Evolutionary conservation across 306 rosid species (phyloP).

Genomic region (Medicago truncatula): DNA sequence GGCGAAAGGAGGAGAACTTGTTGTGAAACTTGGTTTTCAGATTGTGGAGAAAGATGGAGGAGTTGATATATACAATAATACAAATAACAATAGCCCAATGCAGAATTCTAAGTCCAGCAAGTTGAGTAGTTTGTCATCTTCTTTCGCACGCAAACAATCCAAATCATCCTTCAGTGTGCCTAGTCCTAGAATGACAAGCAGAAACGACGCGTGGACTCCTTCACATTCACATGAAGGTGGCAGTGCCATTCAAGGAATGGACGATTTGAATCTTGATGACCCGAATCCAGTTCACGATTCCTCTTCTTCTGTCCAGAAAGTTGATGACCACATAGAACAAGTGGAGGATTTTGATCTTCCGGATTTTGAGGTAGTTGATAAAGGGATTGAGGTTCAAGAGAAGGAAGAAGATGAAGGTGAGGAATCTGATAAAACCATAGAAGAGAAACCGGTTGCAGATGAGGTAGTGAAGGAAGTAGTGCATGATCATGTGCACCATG

Average conservation of each 20-base stretch:
- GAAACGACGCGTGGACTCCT: conserved; percentile 74
- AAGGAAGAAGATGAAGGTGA: conserved; percentile 50
- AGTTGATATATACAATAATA: conserved; percentile 64
- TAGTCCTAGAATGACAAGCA: conserved; percentile 77
- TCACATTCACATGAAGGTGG: conserved; percentile 48
- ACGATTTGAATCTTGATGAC: conserved; percentile 89
- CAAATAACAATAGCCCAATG: conserved; percentile 50
- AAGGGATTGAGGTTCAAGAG: conserved; percentile 84
- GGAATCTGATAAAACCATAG: conserved; percentile 58
- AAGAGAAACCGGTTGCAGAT: conserved; percentile 56
- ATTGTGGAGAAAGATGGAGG: conserved; percentile 97
- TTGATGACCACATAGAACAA: conserved; percentile 55
- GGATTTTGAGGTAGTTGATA: conserved; percentile 87
- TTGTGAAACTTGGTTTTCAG: conserved; percentile 90
- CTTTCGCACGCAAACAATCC: conserved; percentile 80
- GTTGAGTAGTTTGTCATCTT: conserved; percentile 47
- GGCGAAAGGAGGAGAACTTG: conserved; percentile 89
- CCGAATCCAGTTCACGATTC: conserved; percentile 67
- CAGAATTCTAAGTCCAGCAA: conserved; percentile 58
- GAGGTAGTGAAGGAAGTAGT: conserved; percentile 88
- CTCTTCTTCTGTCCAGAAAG: conserved; percentile 50
- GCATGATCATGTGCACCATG: conserved; percentile 60
- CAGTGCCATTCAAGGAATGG: conserved; percentile 66
- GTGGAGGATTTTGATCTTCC: conserved; percentile 85
- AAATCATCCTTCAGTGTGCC: conserved; percentile 88